Evolutionary conservation across 176 grass and related monocot species (phyloP).

Genomic region (Eleusine indica): DNA sequence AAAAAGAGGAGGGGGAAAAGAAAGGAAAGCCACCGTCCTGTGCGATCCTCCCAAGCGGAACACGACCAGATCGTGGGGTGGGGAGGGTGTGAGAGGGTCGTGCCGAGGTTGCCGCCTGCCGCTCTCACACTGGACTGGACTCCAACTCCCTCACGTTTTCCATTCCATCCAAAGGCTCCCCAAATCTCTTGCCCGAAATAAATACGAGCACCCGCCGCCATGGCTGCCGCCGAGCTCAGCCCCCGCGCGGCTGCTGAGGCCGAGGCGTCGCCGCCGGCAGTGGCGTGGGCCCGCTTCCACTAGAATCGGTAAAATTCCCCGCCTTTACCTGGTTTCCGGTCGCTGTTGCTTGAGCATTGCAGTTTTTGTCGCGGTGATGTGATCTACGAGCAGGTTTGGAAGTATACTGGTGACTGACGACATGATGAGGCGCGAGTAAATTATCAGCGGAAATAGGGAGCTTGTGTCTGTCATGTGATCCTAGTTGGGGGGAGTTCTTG

Average conservation of each 20-base stretch:
- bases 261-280: background rate
- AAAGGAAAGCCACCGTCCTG: conserved; percentile 27
- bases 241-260: background rate
- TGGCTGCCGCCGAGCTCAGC: conserved; percentile 17
- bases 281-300: background rate
- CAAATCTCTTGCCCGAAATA: background rate
- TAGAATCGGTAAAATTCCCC: conserved; percentile 36
- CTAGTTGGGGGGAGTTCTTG: background rate
- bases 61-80: background rate
- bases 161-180: background rate
- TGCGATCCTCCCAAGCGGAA: conserved; percentile 21
- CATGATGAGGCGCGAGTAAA: background rate
- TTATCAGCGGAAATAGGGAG: background rate
- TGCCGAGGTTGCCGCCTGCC: background rate
- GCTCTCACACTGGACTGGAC: background rate
- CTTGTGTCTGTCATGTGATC: conserved; percentile 6
- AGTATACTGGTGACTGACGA: background rate
- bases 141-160: background rate
- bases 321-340: conserved; percentile 19
- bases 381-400: conserved; percentile 6
- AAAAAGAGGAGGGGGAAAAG: conserved; percentile 8
- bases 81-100: background rate
- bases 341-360: conserved; percentile 47
- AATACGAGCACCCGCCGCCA: background rate
- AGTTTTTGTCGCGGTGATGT: background rate